Conservation (phyloP, 306 rosid genomes). For the Hylodesmum podocarpum region DNA sequence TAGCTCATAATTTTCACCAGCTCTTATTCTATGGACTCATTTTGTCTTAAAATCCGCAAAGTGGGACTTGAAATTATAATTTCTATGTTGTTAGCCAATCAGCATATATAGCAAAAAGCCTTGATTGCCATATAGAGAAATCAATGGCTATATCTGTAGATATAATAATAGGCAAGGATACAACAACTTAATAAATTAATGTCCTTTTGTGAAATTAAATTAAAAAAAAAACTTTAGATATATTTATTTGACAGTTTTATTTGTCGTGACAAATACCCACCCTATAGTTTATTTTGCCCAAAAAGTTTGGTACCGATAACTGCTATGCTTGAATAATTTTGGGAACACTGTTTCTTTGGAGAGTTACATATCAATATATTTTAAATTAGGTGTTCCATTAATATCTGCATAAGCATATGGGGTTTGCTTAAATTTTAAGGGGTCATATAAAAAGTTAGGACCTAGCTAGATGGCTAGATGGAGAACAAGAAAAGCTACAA, state of each 20-base stretch:
- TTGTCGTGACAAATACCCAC: conserved; percentile 30
- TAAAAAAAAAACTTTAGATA: too few species aligned
- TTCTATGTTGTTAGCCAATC: conserved; percentile 23
- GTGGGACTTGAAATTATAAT: conserved; percentile 14
- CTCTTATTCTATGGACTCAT: not conserved
- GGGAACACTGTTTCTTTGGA: conserved; percentile 44
- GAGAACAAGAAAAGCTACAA: conserved; percentile 6
- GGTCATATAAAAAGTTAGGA: conserved; percentile 16
- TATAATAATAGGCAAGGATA: conserved; percentile 8
- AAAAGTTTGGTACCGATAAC: conserved; percentile 9
- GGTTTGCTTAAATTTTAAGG: conserved; percentile 13
- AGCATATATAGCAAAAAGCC: conserved; percentile 18
- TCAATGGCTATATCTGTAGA: not conserved
- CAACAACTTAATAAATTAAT: conserved; percentile 24
- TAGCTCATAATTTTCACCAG: conserved; percentile 25
- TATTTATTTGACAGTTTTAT: not conserved
- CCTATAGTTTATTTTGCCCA: conserved; percentile 31
- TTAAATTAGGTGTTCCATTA: conserved; percentile 16
- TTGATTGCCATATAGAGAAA: not conserved
- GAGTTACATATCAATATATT: conserved; percentile 37
- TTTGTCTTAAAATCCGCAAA: conserved; percentile 1
- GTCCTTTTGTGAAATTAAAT: not conserved
- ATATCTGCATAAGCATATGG: conserved; percentile 9
- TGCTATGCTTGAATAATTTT: conserved; percentile 35
- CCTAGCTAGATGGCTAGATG: conserved; percentile 6